These are phyloP conservation scores for Cicer yamashitae DNA, from an alignment of 306 rosid genomes.

Conservation along the genomic window DNA sequence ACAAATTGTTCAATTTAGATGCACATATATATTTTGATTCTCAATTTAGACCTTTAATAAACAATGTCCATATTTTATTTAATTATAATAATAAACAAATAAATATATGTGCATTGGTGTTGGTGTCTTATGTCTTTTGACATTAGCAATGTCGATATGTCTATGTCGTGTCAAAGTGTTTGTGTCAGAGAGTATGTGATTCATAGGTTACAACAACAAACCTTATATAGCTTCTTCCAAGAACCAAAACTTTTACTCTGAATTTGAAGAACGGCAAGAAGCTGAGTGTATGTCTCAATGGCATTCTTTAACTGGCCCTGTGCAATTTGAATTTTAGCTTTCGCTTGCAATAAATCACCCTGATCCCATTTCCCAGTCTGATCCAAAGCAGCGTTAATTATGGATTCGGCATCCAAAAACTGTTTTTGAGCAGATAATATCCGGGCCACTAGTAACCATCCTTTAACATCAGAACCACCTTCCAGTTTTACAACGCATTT, in stretches of 20 bases:
- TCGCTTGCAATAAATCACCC: constrained; percentile 78
- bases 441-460: constrained; percentile 78
- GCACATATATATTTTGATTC: no score
- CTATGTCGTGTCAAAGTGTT: no score
- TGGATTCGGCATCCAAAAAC: constrained; percentile 71
- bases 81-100: no score
- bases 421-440: constrained; percentile 75
- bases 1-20: no score
- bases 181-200: no score
- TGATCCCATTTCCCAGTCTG: constrained; percentile 96
- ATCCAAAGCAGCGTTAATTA: constrained; percentile 85
- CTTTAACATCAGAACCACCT: constrained; percentile 68
- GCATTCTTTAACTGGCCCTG: constrained; percentile 74
- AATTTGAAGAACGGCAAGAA: constrained; percentile 90
- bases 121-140: no score
- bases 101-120: no score
- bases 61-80: no score
- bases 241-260: constrained; percentile 70
- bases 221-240: constrained; percentile 65
- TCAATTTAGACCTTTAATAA: no score
- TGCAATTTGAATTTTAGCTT: constrained; percentile 86
- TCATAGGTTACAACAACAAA: constrained; percentile 37
- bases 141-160: no score
- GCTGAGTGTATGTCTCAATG: constrained; percentile 68
- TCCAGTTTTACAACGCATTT: constrained; percentile 70